A percentile compares a stretch with the other conserved stretches of the same genome.
phyloP scores from a whole-genome alignment of 768 basidiomycete species.

The Infundibulicybe gibba region DNA sequence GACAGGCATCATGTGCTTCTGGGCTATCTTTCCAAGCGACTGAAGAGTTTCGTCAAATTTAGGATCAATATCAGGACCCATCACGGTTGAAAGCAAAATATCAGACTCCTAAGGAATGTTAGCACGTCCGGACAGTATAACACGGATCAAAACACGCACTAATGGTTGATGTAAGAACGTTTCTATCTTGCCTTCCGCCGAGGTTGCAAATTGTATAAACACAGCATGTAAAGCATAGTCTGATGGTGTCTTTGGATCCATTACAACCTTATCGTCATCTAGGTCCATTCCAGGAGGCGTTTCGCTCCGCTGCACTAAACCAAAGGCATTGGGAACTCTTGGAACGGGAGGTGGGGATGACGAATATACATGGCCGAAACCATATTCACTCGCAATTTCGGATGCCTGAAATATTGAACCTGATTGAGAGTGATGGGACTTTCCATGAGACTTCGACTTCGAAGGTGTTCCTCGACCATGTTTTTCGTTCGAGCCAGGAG shows the following conservation, averaged over 20 bases:
- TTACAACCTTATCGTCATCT: constrained; percentile 64
- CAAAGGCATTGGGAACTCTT: constrained; percentile 63
- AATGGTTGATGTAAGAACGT: constrained; percentile 63
- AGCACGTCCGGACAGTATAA: constrained; percentile 1
- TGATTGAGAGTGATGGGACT: constrained; percentile 75
- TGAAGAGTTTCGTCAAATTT: constrained; percentile 84
- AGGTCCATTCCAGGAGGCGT: constrained; percentile 48
- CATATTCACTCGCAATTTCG: constrained; percentile 70
- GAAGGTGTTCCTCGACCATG: constrained; percentile 29
- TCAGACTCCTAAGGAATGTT: constrained; percentile 55
- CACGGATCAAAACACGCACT: constrained; percentile 39
- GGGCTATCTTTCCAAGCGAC: constrained; percentile 82
- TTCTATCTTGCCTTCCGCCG: constrained; percentile 79
- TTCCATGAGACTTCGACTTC: constrained; percentile 59
- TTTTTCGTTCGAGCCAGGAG: constrained; percentile 49
- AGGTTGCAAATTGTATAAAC: constrained; percentile 80
- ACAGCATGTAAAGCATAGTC: constrained; percentile 88
- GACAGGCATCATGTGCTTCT: constrained; percentile 79
- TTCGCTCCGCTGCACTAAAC: constrained; percentile 44
- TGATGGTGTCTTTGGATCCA: constrained; percentile 77
- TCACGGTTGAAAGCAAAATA: constrained; percentile 56
- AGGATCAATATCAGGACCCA: constrained; percentile 71
- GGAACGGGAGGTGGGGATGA: constrained; percentile 78
- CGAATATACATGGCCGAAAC: constrained; percentile 49
- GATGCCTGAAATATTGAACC: constrained; percentile 72